These are phyloP conservation scores for Arabis alpina DNA, from an alignment of 345 rosid species.

Conservation along the genomic window DNA sequence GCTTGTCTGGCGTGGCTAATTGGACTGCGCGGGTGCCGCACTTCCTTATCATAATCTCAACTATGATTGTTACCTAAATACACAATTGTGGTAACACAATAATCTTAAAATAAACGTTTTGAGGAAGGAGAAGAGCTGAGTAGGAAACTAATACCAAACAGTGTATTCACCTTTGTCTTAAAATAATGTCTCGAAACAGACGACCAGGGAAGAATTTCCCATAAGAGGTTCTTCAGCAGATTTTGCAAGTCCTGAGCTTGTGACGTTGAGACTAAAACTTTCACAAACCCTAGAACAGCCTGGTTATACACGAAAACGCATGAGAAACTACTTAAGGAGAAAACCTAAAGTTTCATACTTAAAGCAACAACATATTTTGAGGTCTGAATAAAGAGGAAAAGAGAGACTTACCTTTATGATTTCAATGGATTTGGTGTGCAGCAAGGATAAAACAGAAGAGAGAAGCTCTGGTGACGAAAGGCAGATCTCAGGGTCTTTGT, in stretches of 20 bases:
- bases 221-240: slow-evolving; percentile 58
- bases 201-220: slow-evolving; percentile 78
- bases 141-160: slow-evolving; percentile 4
- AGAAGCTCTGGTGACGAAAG: slow-evolving; percentile 68
- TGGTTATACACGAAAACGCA: slow-evolving; percentile 38
- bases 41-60: slow-evolving; percentile 84
- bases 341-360: slow-evolving; percentile 1
- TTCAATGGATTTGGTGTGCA: slow-evolving; percentile 77
- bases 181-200: slow-evolving; percentile 88
- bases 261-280: slow-evolving; percentile 81
- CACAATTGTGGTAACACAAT: slow-evolving; percentile 12
- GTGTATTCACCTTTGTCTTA: slow-evolving; percentile 64
- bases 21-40: slow-evolving; percentile 80
- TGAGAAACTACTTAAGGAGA: slow-evolving; percentile 21
- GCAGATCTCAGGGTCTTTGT: slow-evolving; percentile 68
- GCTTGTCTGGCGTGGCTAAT: slow-evolving; percentile 68
- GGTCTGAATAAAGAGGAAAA: background rate
- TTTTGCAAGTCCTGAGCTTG: slow-evolving; percentile 66
- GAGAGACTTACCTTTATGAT: slow-evolving; percentile 67
- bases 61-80: slow-evolving; percentile 74
- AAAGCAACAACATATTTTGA: slow-evolving; percentile 4
- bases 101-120: slow-evolving; percentile 15
- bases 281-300: slow-evolving; percentile 90
- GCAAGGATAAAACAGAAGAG: slow-evolving; percentile 77
- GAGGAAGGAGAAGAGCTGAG: slow-evolving; percentile 16